A percentile compares a stretch with the other conserved stretches of the same genome.
These are phyloP conservation scores for Lecanicillium sp. DNA, from an alignment of 2,329 filamentous ascomycete species.

Conservation along the genomic window DNA sequence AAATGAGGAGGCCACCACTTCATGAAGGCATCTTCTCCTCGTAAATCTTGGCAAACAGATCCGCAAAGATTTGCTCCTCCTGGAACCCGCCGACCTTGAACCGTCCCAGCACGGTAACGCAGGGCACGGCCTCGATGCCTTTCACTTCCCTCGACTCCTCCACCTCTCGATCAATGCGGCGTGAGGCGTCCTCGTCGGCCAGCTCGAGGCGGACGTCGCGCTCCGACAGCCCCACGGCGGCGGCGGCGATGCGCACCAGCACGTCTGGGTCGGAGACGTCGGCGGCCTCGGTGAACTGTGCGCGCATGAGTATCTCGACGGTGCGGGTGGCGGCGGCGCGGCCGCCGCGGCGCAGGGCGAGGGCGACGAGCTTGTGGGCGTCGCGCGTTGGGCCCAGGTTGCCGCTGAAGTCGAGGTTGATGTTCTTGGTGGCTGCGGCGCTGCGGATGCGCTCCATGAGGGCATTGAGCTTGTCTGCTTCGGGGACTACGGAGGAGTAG, in stretches of 20 bases:
- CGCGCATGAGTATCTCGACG: conserved; percentile 32
- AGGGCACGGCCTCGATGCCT: conserved; percentile 59
- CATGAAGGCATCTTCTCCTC: conserved; percentile 8
- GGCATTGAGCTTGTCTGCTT: conserved; percentile 17
- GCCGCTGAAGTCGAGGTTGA: conserved; percentile 33
- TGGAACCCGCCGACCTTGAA: conserved; percentile 68
- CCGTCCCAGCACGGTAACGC: conserved; percentile 61
- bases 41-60: conserved; percentile 54
- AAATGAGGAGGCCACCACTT: no score
- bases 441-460: conserved; percentile 22
- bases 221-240: conserved; percentile 21
- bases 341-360: conserved; percentile 25
- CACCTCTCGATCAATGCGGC: conserved; percentile 23
- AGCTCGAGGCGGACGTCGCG: conserved; percentile 21
- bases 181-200: conserved; percentile 18
- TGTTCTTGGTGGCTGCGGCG: conserved; percentile 25
- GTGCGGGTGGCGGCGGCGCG: conserved; percentile 28
- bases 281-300: conserved; percentile 31
- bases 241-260: conserved; percentile 26
- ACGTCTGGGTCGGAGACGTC: conserved; percentile 34
- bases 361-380: conserved; percentile 39
- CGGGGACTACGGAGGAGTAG: conserved; percentile 30
- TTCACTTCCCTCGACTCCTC: conserved; percentile 17
- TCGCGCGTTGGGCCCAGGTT: conserved; percentile 35
- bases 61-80: conserved; percentile 55